Evolutionary conservation across 805 yeast genomes (phyloP), one percentile per base, ranked within the genome.

Genomic region (Wickerhamiella galacta): DNA sequence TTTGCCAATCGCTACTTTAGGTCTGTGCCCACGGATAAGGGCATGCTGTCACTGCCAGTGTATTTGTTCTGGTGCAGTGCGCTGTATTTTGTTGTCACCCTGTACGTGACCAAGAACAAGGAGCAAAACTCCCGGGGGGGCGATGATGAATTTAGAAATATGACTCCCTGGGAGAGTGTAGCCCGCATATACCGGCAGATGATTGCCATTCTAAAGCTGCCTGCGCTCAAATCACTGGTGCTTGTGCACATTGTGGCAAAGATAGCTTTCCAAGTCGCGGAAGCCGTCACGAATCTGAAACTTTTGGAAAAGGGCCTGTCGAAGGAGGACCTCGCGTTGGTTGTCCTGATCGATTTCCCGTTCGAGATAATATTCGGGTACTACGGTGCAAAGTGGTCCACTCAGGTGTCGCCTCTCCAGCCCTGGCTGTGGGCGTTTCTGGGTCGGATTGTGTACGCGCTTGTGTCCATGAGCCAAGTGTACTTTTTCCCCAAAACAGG

Each of bases 361-460:
- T 83, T 90, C 53, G 96, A 90, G 52, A 77, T 90, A 51, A 57
- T 87, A 3, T 87, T 90, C 56, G 96, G 98, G 2, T 90, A 83
- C 53, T 85, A 83, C 46, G 93, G 93, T 1, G 98, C 94, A 4
- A 71, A 82, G 46, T 82, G 95, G 95, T 79, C 94, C 0, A 68
- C 78, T 0, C 92, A 92, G 3, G 57, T 43, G 16, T 38, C 46
- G 11, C 62, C 95, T 0, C 61, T 90, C 34, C 67, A 66, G 31
- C 96, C 96, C 1, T 90, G 98, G 98, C 51, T 85, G 43, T 64
- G 67, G 51, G 96, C 90, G 0, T 90, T 74, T 51, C 55, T 78
- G 10, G 95, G 95, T 2, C 64, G 95, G 31, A 57, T 87, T 15
- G 44, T 63, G 0, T 78, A 93, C 1, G 95, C 95, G 0, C 45